Evolutionary conservation across 352 stramenopile genomes (phyloP).

Genomic region (Chrysophaeum taylorii): DNA sequence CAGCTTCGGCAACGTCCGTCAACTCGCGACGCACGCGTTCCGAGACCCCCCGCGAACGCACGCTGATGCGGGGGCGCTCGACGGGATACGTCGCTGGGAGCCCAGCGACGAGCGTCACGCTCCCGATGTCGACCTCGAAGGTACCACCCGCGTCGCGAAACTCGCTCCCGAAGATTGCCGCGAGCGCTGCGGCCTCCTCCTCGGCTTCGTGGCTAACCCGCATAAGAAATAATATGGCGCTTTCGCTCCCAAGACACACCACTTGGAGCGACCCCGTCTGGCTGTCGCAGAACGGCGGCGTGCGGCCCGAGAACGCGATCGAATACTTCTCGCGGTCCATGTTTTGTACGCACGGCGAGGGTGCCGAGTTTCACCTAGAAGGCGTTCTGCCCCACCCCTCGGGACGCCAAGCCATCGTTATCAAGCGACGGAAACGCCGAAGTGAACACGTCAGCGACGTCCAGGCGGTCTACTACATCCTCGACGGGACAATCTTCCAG

Average conservation of each 20-base stretch:
- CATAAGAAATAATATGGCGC: no score
- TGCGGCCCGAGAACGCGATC: background rate
- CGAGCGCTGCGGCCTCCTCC: slow-evolving; percentile 1
- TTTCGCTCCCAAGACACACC: no score
- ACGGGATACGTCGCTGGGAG: background rate
- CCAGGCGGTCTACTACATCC: slow-evolving; percentile 1
- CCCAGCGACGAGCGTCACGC: background rate
- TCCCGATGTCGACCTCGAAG: no score
- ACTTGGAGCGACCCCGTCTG: slow-evolving; percentile 6
- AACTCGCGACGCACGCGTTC: background rate
- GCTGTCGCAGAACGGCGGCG: background rate
- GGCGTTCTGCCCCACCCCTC: no score
- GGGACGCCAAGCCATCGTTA: no score
- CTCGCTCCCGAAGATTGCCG: slow-evolving; percentile 3
- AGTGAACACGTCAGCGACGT: background rate
- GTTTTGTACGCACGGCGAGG: background rate
- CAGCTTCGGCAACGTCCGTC: background rate
- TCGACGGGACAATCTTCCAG: background rate
- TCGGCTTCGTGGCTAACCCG: no score
- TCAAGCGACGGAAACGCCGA: background rate
- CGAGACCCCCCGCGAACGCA: background rate
- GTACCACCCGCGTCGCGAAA: background rate
- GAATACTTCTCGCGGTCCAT: background rate
- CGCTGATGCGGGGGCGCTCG: background rate
- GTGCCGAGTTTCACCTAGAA: background rate